Evolutionary conservation across 2,329 filamentous ascomycete species (phyloP), one percentile per base, ranked within the genome.

Genomic region (Fusarium sp.): DNA sequence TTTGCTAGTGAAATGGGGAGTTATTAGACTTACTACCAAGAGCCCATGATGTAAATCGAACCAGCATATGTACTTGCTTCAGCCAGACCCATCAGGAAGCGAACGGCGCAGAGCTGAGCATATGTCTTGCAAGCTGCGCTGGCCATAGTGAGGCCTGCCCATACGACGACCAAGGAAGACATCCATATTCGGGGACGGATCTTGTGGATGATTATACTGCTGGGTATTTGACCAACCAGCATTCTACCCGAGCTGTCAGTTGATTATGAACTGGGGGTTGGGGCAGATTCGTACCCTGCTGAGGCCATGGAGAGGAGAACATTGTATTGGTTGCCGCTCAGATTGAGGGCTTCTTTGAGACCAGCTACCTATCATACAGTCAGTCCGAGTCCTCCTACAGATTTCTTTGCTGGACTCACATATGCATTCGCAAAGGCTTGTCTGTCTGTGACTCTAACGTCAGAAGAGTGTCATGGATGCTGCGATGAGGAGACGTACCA

Each of bases 161-260:
- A 92, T 51, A 87, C 70, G 18, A 90, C 63, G 82, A 90, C 89
- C 84, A 89, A 90, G 15, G 83, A 76, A 0, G 89, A 89, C 73
- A 90, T 89, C 82, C 89, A 91, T 70, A 88, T 83, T 11, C 89
- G 84, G 1, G 90, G 90, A 32, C 85, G 85, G 59, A 92, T 78
- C 71, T 91, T 89, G 76, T 91, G 88, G 10, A 92, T 83, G 6
- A 88, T 88, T 9, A 91, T 77, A 66, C 88, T 89, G 50, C 85
- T 87, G 0, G 89, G 89, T 38, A 91, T 82, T 73, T 91, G 89
- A 2, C 89, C 89, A 8, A 90, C 78, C 18, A 83, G 75, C 71
- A 84, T 35, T 9, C 32, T 35, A 35, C 7, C 32, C 32, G 32
- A 35, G 1, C 14, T 35, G 32, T 35, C 32, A 35, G 32, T 35